Evolutionary conservation across 2,329 filamentous ascomycete species (phyloP).

Genomic region (Pleoardoris graminearum): DNA sequence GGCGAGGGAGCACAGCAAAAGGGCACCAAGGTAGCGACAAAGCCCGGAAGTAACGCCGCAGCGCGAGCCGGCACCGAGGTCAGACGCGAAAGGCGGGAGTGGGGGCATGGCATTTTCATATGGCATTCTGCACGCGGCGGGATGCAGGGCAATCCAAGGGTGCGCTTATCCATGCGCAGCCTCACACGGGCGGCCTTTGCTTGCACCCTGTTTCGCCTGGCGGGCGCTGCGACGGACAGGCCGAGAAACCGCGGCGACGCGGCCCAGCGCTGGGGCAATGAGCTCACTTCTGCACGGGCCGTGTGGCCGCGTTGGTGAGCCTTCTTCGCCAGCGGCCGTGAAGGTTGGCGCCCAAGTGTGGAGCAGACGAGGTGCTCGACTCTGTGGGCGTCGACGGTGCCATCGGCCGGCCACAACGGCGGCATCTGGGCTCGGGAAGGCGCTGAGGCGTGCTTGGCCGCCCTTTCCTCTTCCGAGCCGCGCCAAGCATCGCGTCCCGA

Average conservation of each 20-base stretch:
- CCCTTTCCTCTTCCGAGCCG: not conserved
- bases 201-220: not conserved
- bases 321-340: not conserved
- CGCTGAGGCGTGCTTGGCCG: not conserved
- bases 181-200: not conserved
- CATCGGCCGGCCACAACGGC: not conserved
- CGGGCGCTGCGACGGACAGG: not conserved
- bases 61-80: not conserved
- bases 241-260: no score
- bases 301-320: not conserved
- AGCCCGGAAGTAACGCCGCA: not conserved
- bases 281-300: not conserved
- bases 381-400: not conserved
- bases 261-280: not conserved
- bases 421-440: not conserved
- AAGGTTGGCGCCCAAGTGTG: no score
- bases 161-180: not conserved
- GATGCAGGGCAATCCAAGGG: conserved; percentile 5
- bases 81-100: not conserved
- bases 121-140: conserved; percentile 5
- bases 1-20: not conserved
- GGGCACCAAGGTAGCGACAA: conserved; percentile 6
- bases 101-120: conserved; percentile 9
- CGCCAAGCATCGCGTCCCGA: conserved; percentile 7
- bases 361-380: no score